Base-by-base conservation (phyloP, 2,329 filamentous ascomycete genomes). In the Trichoderma oligosporum region DNA sequence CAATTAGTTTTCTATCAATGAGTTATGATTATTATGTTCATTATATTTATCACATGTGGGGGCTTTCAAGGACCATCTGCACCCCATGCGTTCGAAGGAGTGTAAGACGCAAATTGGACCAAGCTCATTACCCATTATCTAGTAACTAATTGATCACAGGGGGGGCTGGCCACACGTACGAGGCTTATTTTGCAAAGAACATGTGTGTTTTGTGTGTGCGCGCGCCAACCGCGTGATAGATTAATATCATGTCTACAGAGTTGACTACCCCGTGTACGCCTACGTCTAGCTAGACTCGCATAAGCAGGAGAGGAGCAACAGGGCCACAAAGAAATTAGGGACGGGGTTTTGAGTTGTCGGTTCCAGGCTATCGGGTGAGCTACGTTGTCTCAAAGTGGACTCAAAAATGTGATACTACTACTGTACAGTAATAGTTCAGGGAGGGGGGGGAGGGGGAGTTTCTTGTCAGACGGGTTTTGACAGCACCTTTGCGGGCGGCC, bases 351-450 rank as follows among this genome's bases (percentile, higher is more conserved):
- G 12, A 45, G 6, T 4, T 44, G 38, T 29, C 20, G 49, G 18
- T 44, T 44, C 49, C 49, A 44, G 29, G 27, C 38, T 35, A 29
- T 42, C 35, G 38, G 49, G 49, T 53, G 38, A 53, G 49, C 49
- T 44, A 39, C 24, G 39, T 22, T 16, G 29, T 9, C 51, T 22
- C 24, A 55, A 52, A 46, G 29, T 14, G 51, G 51, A 20, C 44
- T 16, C 14, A 3, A 36, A 36, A 9, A 49, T n/a, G 35, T 38
- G 39, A 45, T 7, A 45, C n/a, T n/a, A n/a, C n/a, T n/a, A n/a
- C n/a, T n/a, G n/a, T n/a, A n/a, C n/a, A n/a, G n/a, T n/a, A 18
- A 11, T n/a, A 45, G 11, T 25, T 38, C 51, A 46, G 25, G 33
- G 41, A n/a, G 18, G 24, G 24, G 22, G 20, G 31, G 31, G 14